Percentiles rank a stretch among this genome's conserved stretches.
Conservation (phyloP, 2,329 filamentous ascomycete genomes). For the Penicillium brasilianum region DNA sequence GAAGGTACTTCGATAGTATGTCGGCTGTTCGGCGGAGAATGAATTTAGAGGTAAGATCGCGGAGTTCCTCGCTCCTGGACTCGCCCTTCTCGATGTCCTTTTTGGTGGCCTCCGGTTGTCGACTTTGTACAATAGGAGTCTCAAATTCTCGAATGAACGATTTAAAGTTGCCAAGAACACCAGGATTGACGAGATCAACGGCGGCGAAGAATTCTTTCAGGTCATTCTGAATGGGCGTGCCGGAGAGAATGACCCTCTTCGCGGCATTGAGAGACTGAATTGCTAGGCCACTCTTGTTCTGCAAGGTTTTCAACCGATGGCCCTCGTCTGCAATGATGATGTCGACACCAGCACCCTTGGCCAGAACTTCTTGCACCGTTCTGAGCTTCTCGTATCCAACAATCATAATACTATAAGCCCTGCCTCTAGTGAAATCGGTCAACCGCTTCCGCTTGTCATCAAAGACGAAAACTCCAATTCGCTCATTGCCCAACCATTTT, state of each 20-base stretch:
- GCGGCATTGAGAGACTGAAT: constrained; percentile 68
- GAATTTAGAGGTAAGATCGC: constrained; percentile 65
- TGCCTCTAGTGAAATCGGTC: constrained; percentile 71
- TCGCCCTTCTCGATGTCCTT: constrained; percentile 69
- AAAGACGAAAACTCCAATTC: constrained; percentile 70
- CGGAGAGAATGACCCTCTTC: constrained; percentile 66
- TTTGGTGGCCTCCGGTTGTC: constrained; percentile 66
- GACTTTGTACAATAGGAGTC: constrained; percentile 65
- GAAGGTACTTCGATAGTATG: constrained; percentile 68
- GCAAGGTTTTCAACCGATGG: constrained; percentile 69
- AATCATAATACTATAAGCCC: constrained; percentile 72
- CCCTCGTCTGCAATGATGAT: constrained; percentile 74
- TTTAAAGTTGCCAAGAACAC: constrained; percentile 65
- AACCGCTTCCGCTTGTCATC: constrained; percentile 65
- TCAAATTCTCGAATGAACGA: constrained; percentile 70
- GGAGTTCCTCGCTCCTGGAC: constrained; percentile 64
- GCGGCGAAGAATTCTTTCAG: constrained; percentile 70
- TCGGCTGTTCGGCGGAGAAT: constrained; percentile 70
- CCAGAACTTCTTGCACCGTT: constrained; percentile 67
- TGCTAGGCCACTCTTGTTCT: constrained; percentile 70
- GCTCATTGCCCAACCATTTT: constrained; percentile 74
- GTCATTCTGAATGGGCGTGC: constrained; percentile 72
- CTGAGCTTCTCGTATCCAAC: constrained; percentile 74
- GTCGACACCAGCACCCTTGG: constrained; percentile 67
- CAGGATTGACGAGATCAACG: constrained; percentile 72